Base-by-base conservation (phyloP, 345 rosid genomes). In the Punica granatum region DNA sequence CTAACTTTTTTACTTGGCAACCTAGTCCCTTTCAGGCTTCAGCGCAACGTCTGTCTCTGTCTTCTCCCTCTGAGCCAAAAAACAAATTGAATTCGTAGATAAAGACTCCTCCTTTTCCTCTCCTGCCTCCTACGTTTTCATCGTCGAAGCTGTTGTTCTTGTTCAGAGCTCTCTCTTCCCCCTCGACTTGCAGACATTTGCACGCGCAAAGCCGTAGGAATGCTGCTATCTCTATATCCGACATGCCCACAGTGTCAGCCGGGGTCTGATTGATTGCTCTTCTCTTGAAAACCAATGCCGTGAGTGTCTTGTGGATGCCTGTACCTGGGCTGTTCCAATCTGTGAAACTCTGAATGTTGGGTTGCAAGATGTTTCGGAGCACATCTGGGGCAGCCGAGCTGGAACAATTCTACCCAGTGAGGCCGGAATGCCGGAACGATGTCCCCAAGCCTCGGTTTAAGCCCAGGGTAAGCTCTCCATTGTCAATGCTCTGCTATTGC, bases 371-470 rank as follows among this genome's bases (percentile, higher is more conserved):
- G 69, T 26, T 66, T 23, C 60, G 59, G 65, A 73, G 70, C 77
- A 87, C 74, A 73, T 67, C 84, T 46, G 91, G 83, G 66, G 84
- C 71, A 41, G 87, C 80, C 25, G 95, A 90, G 66, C 78, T 85
- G 80, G 86, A 84, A 44, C 83, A 81, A 70, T 88, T 83, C 82
- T 90, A 79, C 79, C 98, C 92, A 33, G 74, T 87, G 61, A 75
- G 90, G 76, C 81, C 88, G 16, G 98, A 86, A 75, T 88, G 88
- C 74, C 64, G 67, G 73, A 73, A 87, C 8, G 88, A 85, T 16
- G 81, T 82, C 65, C 96, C 94, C 43, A 86, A 81, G 82, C 71
- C 85, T 72, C 94, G 90, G 56, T 93, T 90, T 69, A 90, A 73
- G 81, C 78, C 86, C 48, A 72, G 88, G 88, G 98, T 92, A 43